Evolutionary conservation across 2,329 filamentous ascomycete species (phyloP), one percentile per base, ranked within the genome.

Genomic region (Fusarium sororula): DNA sequence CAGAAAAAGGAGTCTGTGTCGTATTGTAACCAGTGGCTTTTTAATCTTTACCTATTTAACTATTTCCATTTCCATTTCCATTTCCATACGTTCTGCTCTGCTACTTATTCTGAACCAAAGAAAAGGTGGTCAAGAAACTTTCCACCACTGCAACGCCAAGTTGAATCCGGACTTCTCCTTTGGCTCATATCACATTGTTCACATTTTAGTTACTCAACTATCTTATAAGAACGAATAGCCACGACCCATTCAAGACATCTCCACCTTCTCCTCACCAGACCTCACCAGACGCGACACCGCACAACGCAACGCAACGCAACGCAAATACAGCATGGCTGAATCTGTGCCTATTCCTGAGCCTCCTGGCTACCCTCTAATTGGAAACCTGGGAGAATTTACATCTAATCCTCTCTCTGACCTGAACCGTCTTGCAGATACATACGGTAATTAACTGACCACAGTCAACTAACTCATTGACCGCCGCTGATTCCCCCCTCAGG

Each of bases 361-460:
- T 32, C 86, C 85, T 61, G 90, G 89, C 6, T 83, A 92, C 63
- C 92, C 91, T 3, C 80, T 94, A 32, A 71, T 94, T 30, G 92
- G 92, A 35, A 92, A 94, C 75, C 79, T 92, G 37, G 83, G 84
- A 61, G 90, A 93, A 72, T 87, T 95, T 70, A 88, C 92, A 66
- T 81, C 85, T 0, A 86, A 87, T n/a, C 89, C 91, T 0, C 79
- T 89, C 6, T 82, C 85, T 28, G 90, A 90, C 30, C 80, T 93
- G 26, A 79, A 81, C 11, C 84, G 87, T 17, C 83, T 94, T 55
- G 88, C 90, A 30, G 88, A 93, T 45, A 89, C 87, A 67, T 93
- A 93, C 82, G 92, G 91, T 91, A 78, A 56, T 39, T 57, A 26
- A 56, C 28, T 28, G n/a, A 28, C 35, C 24, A 50, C 53, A 7